Evolutionary conservation across 257 asterid genomes (phyloP).

Genomic region (Salvia hispanica): DNA sequence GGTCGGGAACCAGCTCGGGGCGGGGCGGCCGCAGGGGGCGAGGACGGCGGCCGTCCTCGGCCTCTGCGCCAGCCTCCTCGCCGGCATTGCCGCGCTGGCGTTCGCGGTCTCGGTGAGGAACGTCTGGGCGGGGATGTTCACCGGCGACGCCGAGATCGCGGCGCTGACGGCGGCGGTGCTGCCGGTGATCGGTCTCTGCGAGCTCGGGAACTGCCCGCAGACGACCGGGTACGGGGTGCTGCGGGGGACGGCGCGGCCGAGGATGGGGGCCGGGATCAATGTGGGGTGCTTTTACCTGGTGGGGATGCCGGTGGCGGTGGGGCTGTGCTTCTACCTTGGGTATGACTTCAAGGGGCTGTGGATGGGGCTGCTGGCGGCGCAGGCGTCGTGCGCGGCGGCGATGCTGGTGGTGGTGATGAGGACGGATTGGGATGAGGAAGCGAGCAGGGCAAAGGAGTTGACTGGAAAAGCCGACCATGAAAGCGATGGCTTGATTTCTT

Average conservation of each 20-base stretch:
- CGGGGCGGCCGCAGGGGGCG: constrained; percentile 45
- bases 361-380: constrained; percentile 67
- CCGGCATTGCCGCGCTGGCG: constrained; percentile 42
- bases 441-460: constrained; percentile 47
- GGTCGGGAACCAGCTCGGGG: constrained; percentile 65
- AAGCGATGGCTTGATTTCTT: too few relatives aligned
- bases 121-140: constrained; percentile 56
- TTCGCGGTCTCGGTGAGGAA: constrained; percentile 48
- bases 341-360: constrained; percentile 57
- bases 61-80: constrained; percentile 32
- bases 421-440: constrained; percentile 62
- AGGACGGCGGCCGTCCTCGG: constrained; percentile 45
- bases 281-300: constrained; percentile 60
- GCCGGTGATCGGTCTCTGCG: constrained; percentile 64
- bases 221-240: constrained; percentile 58
- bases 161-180: constrained; percentile 44
- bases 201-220: constrained; percentile 75
- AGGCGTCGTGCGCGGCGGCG: constrained; percentile 50
- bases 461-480: constrained; percentile 32
- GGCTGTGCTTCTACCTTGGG: constrained; percentile 40
- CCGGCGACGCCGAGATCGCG: constrained; percentile 45
- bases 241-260: constrained; percentile 64
- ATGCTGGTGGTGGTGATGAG: constrained; percentile 49
- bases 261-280: constrained; percentile 55
- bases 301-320: constrained; percentile 62